A percentile compares a stretch with the other conserved stretches of the same genome.
Evolutionary conservation across 352 stramenopile genomes (phyloP).

Genomic region (Peronospora belbahrii): DNA sequence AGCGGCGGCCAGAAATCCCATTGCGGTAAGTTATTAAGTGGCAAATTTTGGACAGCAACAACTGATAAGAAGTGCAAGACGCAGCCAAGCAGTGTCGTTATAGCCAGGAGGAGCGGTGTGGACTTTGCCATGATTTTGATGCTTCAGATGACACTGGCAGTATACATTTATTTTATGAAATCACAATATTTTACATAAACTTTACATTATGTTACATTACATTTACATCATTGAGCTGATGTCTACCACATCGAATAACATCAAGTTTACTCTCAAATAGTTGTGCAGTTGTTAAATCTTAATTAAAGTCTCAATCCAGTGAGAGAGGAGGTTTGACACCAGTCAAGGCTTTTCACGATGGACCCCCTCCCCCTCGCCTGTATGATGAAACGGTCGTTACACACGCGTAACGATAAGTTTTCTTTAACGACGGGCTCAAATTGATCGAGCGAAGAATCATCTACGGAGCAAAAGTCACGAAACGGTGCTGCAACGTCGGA

Average conservation of each 20-base stretch:
- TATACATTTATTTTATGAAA: too few relatives aligned
- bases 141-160: too few relatives aligned
- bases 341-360: background rate
- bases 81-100: background rate
- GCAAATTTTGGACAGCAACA: background rate
- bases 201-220: background rate
- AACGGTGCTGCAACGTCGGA: too few relatives aligned
- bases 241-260: background rate
- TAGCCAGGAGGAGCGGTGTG: background rate
- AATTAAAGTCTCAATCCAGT: too few relatives aligned
- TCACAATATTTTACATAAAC: too few relatives aligned
- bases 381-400: constrained; percentile 14
- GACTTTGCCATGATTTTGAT: background rate
- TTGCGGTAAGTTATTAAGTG: constrained; percentile 16
- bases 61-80: background rate
- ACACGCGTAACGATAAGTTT: constrained; percentile 10
- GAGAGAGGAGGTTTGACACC: too few relatives aligned
- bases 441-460: too few relatives aligned
- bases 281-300: too few relatives aligned
- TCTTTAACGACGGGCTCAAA: constrained; percentile 1
- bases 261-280: background rate
- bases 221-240: background rate
- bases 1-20: constrained; percentile 73
- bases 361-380: background rate
- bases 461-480: too few relatives aligned